These are phyloP conservation scores for Cercospora beticola DNA, from an alignment of 2,329 filamentous ascomycete species.

Conservation along the genomic window DNA sequence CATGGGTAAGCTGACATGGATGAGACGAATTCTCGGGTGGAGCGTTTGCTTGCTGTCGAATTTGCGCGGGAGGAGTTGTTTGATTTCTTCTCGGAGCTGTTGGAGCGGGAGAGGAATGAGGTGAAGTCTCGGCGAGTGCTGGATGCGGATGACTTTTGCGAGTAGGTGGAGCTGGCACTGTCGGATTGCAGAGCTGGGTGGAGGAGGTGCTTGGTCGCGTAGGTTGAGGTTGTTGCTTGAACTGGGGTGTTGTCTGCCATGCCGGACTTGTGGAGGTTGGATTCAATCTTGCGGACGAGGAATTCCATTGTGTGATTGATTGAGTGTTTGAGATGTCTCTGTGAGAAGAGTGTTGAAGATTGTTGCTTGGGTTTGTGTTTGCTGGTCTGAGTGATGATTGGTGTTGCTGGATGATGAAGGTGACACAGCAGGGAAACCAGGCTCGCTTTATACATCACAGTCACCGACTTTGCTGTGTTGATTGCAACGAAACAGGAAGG, in stretches of 20 bases:
- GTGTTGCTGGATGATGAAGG: conserved; percentile 3
- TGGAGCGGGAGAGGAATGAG: neutral
- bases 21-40: conserved; percentile 5
- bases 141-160: conserved; percentile 1
- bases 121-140: neutral
- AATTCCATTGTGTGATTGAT: conserved; percentile 10
- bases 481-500: neutral
- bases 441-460: neutral
- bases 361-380: neutral
- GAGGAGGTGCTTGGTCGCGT: neutral
- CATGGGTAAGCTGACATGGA: conserved; percentile 6
- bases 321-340: neutral
- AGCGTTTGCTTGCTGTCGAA: conserved; percentile 8
- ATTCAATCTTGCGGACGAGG: conserved; percentile 10
- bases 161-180: conserved; percentile 8
- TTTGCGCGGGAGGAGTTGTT: neutral
- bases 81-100: neutral
- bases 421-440: neutral
- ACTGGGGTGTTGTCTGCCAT: conserved; percentile 7
- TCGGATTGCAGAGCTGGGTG: neutral
- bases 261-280: conserved; percentile 10
- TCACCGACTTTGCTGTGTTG: neutral
- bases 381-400: neutral
- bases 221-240: neutral
- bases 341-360: neutral